phyloP scores from a whole-genome alignment of 1,284 basidiomycete species.

The Ceratobasidium sp. region DNA sequence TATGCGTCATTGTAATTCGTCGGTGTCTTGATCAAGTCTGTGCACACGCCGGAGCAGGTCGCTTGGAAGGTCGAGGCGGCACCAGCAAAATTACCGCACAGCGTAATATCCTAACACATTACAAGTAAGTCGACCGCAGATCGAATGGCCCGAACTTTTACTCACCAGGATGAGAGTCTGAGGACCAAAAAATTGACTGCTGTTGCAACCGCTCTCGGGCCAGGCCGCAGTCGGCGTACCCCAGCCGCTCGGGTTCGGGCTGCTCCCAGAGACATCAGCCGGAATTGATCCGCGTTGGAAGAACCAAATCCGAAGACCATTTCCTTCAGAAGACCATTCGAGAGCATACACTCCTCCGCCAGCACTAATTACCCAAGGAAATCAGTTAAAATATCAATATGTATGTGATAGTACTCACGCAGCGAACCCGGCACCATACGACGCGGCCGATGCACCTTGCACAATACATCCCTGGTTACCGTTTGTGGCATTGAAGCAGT shows the following conservation, averaged over 20 bases:
- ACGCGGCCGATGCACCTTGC: constrained; percentile 35
- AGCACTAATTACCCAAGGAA: not conserved
- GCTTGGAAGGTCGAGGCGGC: constrained; percentile 43
- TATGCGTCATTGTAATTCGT: constrained; percentile 47
- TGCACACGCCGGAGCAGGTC: constrained; percentile 46
- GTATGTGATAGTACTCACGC: constrained; percentile 15
- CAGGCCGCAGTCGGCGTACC: constrained; percentile 44
- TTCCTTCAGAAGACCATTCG: constrained; percentile 46
- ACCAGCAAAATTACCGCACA: constrained; percentile 48
- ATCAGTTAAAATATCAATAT: not conserved
- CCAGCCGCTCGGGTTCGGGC: constrained; percentile 42
- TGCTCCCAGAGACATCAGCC: constrained; percentile 10
- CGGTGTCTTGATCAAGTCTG: constrained; percentile 45
- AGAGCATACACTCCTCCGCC: constrained; percentile 48
- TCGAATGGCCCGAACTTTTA: no score
- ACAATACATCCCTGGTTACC: constrained; percentile 47
- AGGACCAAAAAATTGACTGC: constrained; percentile 38
- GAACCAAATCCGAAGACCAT: constrained; percentile 42
- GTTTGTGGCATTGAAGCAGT: constrained; percentile 46
- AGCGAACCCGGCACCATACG: constrained; percentile 47
- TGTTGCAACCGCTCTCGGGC: constrained; percentile 41
- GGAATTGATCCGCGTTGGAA: constrained; percentile 39
- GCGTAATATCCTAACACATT: constrained; percentile 45
- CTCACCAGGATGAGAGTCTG: constrained; percentile 43
- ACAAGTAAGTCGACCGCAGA: no score